These are phyloP conservation scores for Amylostereum areolatum DNA, from an alignment of 1,284 basidiomycete species.

Conservation along the genomic window DNA sequence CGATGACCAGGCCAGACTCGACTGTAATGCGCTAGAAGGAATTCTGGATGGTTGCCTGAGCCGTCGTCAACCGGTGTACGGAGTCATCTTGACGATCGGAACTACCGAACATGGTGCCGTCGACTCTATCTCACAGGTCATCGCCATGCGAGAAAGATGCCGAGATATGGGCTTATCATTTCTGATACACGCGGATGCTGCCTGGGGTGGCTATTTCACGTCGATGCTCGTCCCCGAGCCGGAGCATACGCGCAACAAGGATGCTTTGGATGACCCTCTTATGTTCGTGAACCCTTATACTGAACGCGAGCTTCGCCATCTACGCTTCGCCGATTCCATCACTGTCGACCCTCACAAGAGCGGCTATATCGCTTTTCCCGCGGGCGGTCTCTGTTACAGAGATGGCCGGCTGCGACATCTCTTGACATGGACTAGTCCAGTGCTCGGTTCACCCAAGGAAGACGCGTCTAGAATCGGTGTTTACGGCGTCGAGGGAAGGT, in stretches of 20 bases:
- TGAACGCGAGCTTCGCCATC: conserved; percentile 18
- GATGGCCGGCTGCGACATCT: conserved; percentile 35
- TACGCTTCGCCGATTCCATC: conserved; percentile 30
- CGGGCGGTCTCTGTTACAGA: conserved; percentile 35
- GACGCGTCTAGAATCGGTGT: conserved; percentile 30
- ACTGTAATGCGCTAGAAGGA: conserved; percentile 21
- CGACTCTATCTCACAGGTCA: conserved; percentile 35
- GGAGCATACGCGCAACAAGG: neutral
- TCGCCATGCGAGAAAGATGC: conserved; percentile 29
- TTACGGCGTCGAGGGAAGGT: conserved; percentile 43
- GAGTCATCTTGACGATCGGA: conserved; percentile 39
- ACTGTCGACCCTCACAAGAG: conserved; percentile 43
- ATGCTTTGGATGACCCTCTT: conserved; percentile 11
- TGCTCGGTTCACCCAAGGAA: conserved; percentile 28
- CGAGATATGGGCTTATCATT: conserved; percentile 31
- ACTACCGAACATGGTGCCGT: conserved; percentile 40
- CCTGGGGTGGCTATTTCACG: conserved; percentile 43
- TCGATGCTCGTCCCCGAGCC: conserved; percentile 23
- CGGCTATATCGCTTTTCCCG: conserved; percentile 40
- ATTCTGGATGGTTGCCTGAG: conserved; percentile 26
- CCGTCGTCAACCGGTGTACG: conserved; percentile 29
- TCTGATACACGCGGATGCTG: conserved; percentile 37
- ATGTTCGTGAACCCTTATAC: conserved; percentile 12
- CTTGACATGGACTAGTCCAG: conserved; percentile 35
- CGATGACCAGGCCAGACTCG: conserved; percentile 32